phyloP scores from a whole-genome alignment of 805 yeast species.

The Barnettozyma sp. region DNA sequence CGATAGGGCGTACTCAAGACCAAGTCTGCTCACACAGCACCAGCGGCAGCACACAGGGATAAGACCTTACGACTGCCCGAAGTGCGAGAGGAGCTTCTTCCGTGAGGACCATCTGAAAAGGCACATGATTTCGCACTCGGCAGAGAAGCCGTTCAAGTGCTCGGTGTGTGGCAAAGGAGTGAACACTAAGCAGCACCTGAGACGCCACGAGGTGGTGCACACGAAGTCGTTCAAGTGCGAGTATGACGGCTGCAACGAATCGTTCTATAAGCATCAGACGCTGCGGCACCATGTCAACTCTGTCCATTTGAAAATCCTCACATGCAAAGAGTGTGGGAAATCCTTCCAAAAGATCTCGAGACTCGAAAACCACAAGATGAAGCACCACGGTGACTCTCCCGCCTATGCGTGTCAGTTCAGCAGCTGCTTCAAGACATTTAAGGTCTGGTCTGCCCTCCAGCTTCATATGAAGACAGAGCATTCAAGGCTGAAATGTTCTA shows the following conservation, averaged over 20 bases:
- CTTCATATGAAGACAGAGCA: slow-evolving; percentile 66
- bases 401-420: slow-evolving; percentile 56
- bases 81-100: slow-evolving; percentile 59
- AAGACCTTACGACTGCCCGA: slow-evolving; percentile 64
- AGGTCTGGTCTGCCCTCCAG: slow-evolving; percentile 69
- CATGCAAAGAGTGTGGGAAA: slow-evolving; percentile 59
- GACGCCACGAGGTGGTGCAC: slow-evolving; percentile 80
- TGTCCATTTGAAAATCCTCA: slow-evolving; percentile 49
- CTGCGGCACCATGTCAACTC: slow-evolving; percentile 63
- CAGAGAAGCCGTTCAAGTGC: slow-evolving; percentile 67
- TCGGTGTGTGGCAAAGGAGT: slow-evolving; percentile 76
- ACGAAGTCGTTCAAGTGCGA: slow-evolving; percentile 56
- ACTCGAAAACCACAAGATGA: slow-evolving; percentile 57
- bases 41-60: slow-evolving; percentile 69
- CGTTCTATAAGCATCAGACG: slow-evolving; percentile 71
- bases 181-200: slow-evolving; percentile 70
- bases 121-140: slow-evolving; percentile 61
- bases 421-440: slow-evolving; percentile 53
- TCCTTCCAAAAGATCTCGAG: slow-evolving; percentile 57
- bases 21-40: slow-evolving; percentile 80
- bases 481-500: slow-evolving; percentile 55
- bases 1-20: slow-evolving; percentile 69
- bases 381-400: slow-evolving; percentile 52
- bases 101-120: slow-evolving; percentile 76
- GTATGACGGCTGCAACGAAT: slow-evolving; percentile 53